phyloP scores from a whole-genome alignment of 768 basidiomycete genomes.

The Scleroderma citrinum region DNA sequence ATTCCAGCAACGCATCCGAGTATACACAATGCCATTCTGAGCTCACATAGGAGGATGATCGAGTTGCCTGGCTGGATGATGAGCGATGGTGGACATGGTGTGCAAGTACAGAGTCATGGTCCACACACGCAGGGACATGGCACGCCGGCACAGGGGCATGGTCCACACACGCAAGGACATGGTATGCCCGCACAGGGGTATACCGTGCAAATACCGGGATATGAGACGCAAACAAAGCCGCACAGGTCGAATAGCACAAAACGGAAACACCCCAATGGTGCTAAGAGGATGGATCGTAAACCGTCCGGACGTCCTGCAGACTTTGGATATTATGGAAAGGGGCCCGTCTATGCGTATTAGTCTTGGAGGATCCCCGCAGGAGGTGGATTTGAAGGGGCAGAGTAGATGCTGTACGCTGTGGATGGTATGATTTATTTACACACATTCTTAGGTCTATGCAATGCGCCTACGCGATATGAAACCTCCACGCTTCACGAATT shows the following conservation, averaged over 20 bases:
- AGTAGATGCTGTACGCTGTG: too few relatives aligned
- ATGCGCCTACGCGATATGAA: too few relatives aligned
- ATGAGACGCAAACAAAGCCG: background rate
- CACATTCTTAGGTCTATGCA: too few relatives aligned
- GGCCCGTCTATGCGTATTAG: background rate
- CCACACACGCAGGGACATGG: too few relatives aligned
- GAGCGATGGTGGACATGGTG: background rate
- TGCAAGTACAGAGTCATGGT: background rate
- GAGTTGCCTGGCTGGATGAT: conserved; percentile 1
- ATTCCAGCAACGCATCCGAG: conserved; percentile 51
- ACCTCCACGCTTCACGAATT: too few relatives aligned
- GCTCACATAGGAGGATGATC: conserved; percentile 14
- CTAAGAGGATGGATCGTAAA: background rate
- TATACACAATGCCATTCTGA: conserved; percentile 44
- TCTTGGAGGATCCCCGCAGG: background rate
- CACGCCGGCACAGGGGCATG: too few relatives aligned
- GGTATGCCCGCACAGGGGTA: background rate
- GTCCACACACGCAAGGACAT: too few relatives aligned
- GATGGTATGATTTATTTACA: too few relatives aligned
- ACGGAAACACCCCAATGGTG: background rate
- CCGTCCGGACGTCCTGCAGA: background rate
- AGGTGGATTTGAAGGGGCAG: background rate
- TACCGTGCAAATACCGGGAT: background rate
- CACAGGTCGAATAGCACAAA: background rate
- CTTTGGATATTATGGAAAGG: background rate